Base-by-base conservation (phyloP, 495 filamentous ascomycete genomes). In the Hypoxylon trugodes region DNA sequence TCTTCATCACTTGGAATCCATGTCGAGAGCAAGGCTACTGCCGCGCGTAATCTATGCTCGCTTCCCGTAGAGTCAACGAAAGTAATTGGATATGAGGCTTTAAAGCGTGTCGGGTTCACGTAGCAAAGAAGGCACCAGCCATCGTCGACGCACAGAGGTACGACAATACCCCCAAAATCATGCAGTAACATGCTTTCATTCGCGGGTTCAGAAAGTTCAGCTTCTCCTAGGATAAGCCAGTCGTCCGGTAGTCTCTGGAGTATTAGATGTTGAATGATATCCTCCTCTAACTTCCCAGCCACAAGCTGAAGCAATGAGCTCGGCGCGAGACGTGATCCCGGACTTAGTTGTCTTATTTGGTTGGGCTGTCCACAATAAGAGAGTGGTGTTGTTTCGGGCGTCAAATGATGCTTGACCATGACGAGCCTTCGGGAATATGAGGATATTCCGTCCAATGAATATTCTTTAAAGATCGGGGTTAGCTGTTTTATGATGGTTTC, bases 91-190 rank as follows among this genome's bases (percentile, higher is more conserved):
- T 52, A 3, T 12, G 28, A 12, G 15, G 8, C 16, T 9, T 60
- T 13, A 4, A 6, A 13, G 13, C 18, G 38, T 10, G n/a, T 46
- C 13, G 57, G 46, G n/a, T 52, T 60, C n/a, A 1, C 1, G 47
- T 45, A 60, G 6, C 46, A 43, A 21, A 60, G 8, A 12, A 60
- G 47, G 15, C 5, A 7, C 57, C 57, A 52, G 6, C 7, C 30
- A 6, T 30, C 1, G 19, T 52, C 28, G 7, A 51, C 28, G 5
- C 8, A 38, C 5, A 60, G 19, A 8, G 42, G 56, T n/a, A 60
- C 28, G 21, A 60, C 12, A 26, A 45, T 51, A 8, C 56, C 46
- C 8, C 18, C 13, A 28, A 28, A 51, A 22, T 35, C 21, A 13
- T 37, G 12, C 1, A 60, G 56, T 33, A 59, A 10, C 7, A 43